Evolutionary conservation across 192 early-diverging fungal species (phyloP).

Genomic region (Phlyctochytrium bullatum): DNA sequence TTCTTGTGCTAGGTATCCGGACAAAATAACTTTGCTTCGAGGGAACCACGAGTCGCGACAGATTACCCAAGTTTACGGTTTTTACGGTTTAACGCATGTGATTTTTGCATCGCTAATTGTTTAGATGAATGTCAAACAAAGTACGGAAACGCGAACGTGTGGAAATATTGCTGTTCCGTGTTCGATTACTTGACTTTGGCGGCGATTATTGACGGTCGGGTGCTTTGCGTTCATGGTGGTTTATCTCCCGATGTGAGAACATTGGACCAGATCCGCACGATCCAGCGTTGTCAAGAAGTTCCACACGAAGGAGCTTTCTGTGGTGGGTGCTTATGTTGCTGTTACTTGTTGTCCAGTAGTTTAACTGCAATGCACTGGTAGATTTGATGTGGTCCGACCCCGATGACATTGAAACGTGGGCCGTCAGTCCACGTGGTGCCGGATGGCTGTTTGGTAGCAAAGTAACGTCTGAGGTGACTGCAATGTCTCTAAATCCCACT

Average conservation of each 20-base stretch:
- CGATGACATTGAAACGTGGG: slow-evolving; percentile 91
- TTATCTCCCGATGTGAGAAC: slow-evolving; percentile 91
- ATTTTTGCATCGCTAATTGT: background rate
- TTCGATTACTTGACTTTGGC: slow-evolving; percentile 91
- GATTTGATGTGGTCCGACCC: slow-evolving; percentile 98
- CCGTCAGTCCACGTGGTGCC: slow-evolving; percentile 85
- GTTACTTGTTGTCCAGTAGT: background rate
- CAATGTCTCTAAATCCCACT: background rate
- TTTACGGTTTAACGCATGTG: slow-evolving; percentile 65
- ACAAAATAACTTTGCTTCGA: slow-evolving; percentile 91
- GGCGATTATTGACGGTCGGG: slow-evolving; percentile 93
- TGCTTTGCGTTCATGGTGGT: slow-evolving; percentile 91
- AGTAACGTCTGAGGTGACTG: slow-evolving; percentile 81
- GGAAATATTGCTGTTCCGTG: slow-evolving; percentile 93
- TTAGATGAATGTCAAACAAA: slow-evolving; percentile 92
- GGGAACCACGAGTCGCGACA: slow-evolving; percentile 98
- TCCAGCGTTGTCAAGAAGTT: slow-evolving; percentile 91
- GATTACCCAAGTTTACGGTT: slow-evolving; percentile 96
- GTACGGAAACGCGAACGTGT: slow-evolving; percentile 93
- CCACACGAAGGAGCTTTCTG: slow-evolving; percentile 94
- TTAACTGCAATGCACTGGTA: too few relatives aligned
- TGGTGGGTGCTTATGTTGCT: slow-evolving; percentile 34
- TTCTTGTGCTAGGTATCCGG: slow-evolving; percentile 72
- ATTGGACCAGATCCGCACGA: slow-evolving; percentile 91
- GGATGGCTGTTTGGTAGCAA: slow-evolving; percentile 96